Percentiles rank a stretch among this genome's conserved stretches.
Conservation (phyloP, 805 yeast species). For the Dipodascus albidus region DNA sequence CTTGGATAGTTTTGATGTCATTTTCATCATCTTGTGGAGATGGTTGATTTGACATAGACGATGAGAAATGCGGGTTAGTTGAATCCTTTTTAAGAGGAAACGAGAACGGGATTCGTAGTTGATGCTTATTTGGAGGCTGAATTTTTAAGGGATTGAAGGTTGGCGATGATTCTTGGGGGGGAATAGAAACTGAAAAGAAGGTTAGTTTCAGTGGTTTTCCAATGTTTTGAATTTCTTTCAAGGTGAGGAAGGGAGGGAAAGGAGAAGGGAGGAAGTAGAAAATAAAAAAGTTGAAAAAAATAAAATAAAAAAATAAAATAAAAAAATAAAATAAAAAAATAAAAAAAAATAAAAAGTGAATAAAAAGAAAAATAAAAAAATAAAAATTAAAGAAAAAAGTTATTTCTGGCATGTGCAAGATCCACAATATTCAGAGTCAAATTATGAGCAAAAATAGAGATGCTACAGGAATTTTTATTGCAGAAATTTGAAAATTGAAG, state of each 20-base stretch:
- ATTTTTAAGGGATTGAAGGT: neutral
- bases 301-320: neutral
- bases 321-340: neutral
- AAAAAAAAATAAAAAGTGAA: neutral
- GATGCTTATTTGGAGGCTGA: neutral
- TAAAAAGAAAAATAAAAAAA: too few relatives aligned
- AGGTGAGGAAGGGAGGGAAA: too few relatives aligned
- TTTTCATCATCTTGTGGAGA: conserved; percentile 5
- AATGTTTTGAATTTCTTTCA: too few relatives aligned
- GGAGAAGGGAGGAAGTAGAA: neutral
- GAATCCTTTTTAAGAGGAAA: neutral
- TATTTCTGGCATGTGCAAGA: neutral
- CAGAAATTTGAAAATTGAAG: too few relatives aligned
- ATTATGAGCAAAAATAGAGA: neutral
- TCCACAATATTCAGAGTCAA: neutral
- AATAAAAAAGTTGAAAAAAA: neutral
- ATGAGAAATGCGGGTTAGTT: neutral
- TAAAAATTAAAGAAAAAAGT: neutral
- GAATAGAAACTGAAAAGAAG: neutral
- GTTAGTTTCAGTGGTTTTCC: neutral
- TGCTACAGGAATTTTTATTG: too few relatives aligned
- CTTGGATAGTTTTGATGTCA: conserved; percentile 9
- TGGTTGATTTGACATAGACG: conserved; percentile 1
- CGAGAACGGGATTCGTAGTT: neutral
- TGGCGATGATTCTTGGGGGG: conserved; percentile 1